Evolutionary conservation across 2,329 filamentous ascomycete species (phyloP).

Genomic region (Cordyceps militaris): DNA sequence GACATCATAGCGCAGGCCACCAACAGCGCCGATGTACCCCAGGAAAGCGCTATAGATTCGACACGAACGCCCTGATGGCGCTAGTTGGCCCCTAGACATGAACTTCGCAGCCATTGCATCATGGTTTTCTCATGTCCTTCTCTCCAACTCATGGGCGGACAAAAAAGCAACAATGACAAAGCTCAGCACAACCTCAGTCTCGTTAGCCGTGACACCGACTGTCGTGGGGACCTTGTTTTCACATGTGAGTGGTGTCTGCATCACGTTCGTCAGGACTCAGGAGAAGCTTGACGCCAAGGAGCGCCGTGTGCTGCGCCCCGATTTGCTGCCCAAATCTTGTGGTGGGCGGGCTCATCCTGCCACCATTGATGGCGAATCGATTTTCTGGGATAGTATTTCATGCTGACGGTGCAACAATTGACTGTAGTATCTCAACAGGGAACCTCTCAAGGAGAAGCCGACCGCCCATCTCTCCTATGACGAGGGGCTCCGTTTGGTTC

Average conservation of each 20-base stretch:
- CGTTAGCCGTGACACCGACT: slow-evolving; percentile 77
- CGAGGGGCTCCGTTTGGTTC: slow-evolving; percentile 80
- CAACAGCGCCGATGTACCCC: neutral
- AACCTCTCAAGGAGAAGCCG: slow-evolving; percentile 67
- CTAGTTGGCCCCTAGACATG: neutral
- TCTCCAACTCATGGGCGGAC: neutral
- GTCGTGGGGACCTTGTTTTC: slow-evolving; percentile 80
- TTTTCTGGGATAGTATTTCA: neutral
- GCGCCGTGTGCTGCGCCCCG: neutral
- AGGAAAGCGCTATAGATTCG: neutral
- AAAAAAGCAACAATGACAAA: slow-evolving; percentile 37
- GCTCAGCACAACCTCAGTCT: slow-evolving; percentile 75
- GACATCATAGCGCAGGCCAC: neutral
- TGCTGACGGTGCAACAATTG: neutral
- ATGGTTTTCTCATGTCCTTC: neutral
- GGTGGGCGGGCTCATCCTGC: neutral
- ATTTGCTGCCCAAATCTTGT: neutral
- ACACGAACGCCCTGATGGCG: neutral
- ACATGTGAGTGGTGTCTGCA: slow-evolving; percentile 55
- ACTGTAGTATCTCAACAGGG: slow-evolving; percentile 71
- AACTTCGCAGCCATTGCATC: neutral
- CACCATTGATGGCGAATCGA: neutral
- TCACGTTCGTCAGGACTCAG: neutral
- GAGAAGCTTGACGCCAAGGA: neutral
- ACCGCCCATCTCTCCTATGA: slow-evolving; percentile 91